Evolutionary conservation across 176 grass and related monocot genomes (phyloP).

Genomic region (Coix lacrymajobi): DNA sequence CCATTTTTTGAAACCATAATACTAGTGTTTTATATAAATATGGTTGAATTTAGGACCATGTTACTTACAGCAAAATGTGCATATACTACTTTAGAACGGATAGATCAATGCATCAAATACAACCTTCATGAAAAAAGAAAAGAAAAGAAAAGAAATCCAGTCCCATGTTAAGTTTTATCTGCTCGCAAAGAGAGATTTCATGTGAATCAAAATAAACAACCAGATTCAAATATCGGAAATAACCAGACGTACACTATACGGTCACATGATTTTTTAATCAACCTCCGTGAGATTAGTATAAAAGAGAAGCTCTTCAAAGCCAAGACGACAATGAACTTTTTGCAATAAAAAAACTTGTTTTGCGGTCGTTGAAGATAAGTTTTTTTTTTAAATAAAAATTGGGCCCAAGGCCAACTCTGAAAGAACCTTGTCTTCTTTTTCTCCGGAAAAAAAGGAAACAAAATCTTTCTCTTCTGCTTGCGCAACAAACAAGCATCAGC

Average conservation of each 20-base stretch:
- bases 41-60: no score
- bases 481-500: conserved; percentile 11
- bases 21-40: no score
- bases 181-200: not conserved
- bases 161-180: not conserved
- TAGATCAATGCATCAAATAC: not conserved
- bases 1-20: no score
- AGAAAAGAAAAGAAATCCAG: no score
- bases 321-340: not conserved
- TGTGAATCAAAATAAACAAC: not conserved
- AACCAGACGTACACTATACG: not conserved
- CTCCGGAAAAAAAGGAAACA: not conserved
- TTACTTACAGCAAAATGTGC: no score
- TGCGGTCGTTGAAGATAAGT: not conserved
- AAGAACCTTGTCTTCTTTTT: not conserved
- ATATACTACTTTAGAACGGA: not conserved
- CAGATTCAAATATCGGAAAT: not conserved
- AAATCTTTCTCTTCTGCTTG: not conserved
- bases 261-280: not conserved
- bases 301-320: not conserved
- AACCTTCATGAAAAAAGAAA: not conserved
- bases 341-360: not conserved
- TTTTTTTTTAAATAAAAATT: not conserved
- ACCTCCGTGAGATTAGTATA: not conserved
- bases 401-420: not conserved